Percentiles rank a stretch among this genome's conserved stretches.
Evolutionary conservation across 83 land plant genomes (phyloP).

Genomic region (Picea mariana): DNA sequence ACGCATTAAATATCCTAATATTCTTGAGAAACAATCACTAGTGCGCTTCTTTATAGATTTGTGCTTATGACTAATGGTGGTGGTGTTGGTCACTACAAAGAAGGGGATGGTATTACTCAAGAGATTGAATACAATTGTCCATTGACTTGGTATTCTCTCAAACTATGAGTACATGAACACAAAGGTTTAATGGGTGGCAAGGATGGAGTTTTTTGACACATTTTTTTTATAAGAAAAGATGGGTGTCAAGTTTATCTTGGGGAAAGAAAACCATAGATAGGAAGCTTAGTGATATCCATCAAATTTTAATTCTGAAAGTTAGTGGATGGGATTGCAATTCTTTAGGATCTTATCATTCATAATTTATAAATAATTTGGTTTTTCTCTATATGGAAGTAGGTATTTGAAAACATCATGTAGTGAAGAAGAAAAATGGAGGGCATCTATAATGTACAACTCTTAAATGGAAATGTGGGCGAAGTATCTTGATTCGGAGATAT

Average conservation of each 20-base stretch:
- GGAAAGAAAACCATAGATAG: constrained; percentile 2
- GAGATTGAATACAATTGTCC: constrained; percentile 89
- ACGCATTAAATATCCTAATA: constrained; percentile 55
- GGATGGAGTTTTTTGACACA: too few relatives aligned
- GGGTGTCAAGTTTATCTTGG: too few relatives aligned
- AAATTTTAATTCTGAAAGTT: constrained; percentile 91
- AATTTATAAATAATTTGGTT: too few relatives aligned
- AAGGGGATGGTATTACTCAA: constrained; percentile 7
- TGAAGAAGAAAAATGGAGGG: too few relatives aligned
- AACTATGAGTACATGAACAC: constrained; percentile 88
- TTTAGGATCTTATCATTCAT: too few relatives aligned
- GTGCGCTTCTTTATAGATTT: constrained; percentile 64
- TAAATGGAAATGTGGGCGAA: too few relatives aligned
- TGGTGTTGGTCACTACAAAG: constrained; percentile 73
- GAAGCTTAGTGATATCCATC: constrained; percentile 76
- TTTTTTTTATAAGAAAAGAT: too few relatives aligned
- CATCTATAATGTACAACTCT: too few relatives aligned
- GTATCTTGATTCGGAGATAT: too few relatives aligned
- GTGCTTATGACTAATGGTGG: constrained; percentile 84
- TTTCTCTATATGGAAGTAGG: too few relatives aligned
- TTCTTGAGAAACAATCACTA: constrained; percentile 94
- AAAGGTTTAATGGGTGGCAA: constrained; percentile 87
- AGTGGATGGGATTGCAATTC: constrained; percentile 73
- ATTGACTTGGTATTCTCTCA: constrained; percentile 89
- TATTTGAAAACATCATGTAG: too few relatives aligned